Evolutionary conservation across 177 flowering plant genomes (phyloP), one percentile per base, ranked within the genome.

Genomic region (Vitis hybrid): DNA sequence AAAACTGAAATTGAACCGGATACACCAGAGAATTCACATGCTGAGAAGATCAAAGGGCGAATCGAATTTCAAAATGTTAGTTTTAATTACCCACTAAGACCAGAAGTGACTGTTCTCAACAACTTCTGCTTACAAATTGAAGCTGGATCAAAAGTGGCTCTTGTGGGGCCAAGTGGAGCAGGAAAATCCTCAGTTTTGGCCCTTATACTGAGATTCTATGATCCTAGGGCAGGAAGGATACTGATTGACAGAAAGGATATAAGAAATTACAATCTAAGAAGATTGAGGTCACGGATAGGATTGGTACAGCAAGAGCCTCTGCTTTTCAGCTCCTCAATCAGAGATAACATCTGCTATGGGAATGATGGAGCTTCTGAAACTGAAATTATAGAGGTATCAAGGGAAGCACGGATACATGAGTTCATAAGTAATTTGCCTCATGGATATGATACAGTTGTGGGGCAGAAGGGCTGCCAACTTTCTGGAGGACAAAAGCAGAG

Each of bases 291-390:
- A 57, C 90, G 85, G 22, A 87, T 89, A 64, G 91, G 90, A 13
- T 76, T 86, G 51, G 91, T 90, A 72, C 93, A 86, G 73, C 95
- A 90, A 75, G 93, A 90, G 76, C 95, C 92, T 18, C 81, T 89
- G 72, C 85, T 90, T 15, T 90, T 90, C 71, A 88, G 86, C 56
- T 80, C 77, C 60, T 86, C 93, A 18, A 85, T 90, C 14, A 82
- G 90, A 76, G 85, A 79, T 19, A 88, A 90, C 26, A 88, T 90
- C 62, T 78, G 80, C 72, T 87, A 89, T 67, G 95, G 93, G 5
- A 86, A 78, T 67, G 81, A 83, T 31, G 76, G 55, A 22, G 86
- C 85, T 64, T 74, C 91, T 13, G 91, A 87, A 78, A 64, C 83
- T 52, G 91, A 87, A 76, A 79, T 88, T 3, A 59, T 82, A 60